Evolutionary conservation across 331 rosid genomes (phyloP).

Genomic region (Quercus lobata): DNA sequence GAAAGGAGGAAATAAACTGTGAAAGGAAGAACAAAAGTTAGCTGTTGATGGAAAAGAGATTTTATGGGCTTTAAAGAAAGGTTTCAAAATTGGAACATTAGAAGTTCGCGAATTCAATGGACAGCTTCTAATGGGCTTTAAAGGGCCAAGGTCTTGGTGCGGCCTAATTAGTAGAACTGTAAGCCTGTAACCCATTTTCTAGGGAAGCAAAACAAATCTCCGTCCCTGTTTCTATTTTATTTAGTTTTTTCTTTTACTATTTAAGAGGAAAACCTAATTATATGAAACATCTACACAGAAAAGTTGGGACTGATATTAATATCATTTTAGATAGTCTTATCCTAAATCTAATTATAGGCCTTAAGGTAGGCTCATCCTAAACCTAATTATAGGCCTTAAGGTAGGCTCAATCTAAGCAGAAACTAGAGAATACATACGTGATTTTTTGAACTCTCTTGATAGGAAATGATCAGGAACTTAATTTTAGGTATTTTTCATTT

Average conservation of each 20-base stretch:
- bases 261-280: no score
- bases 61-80: no score
- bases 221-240: not conserved
- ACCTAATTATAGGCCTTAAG: not conserved
- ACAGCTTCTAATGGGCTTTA: no score
- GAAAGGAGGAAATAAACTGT: no score
- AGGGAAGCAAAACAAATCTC: not conserved
- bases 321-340: not conserved
- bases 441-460: no score
- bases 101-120: no score
- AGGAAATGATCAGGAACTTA: accelerated
- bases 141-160: not conserved
- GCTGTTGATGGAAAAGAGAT: no score
- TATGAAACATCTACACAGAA: not conserved
- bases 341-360: not conserved
- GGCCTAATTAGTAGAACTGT: not conserved
- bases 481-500: no score
- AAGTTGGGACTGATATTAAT: not conserved
- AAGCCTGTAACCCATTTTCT: not conserved
- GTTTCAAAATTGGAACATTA: no score
- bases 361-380: not conserved
- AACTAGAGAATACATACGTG: not conserved
- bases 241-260: no score
- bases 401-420: not conserved
- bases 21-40: no score